Evolutionary conservation across 306 rosid species (phyloP), one percentile per base, ranked within the genome.

Genomic region (Trichosanthes cucumerina): DNA sequence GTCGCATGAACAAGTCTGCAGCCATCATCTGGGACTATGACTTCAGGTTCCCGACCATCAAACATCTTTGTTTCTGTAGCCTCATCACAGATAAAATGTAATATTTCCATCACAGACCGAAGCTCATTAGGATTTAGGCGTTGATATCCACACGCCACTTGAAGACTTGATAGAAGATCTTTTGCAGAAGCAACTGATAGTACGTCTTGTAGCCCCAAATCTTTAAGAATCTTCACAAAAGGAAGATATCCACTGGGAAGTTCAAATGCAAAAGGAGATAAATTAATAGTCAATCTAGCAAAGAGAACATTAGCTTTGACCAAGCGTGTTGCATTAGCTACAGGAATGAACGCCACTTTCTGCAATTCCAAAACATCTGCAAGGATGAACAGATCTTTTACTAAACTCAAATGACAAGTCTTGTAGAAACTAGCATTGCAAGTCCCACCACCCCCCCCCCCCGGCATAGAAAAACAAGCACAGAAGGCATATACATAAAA

Each of bases 251-350:
- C 77, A 11, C 95, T 31, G 50, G 97, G 97, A 79, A 94, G 97
- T 84, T 94, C 97, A 87, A 94, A 94, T 75, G 97, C 95, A 90
- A 94, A 92, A 13, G 98, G 98, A 54, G 98, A 94, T 83, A 94
- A 87, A 83, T 92, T 94, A 83, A 94, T 83, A 47, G 91, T 82
- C 78, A 94, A 83, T 46, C 89, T 97, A 33, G 92, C 96, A 86
- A 89, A 94, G 58, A 94, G 94, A 78, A 90, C 84, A 82, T 86
- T 82, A 15, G 96, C 95, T 26, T 90, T 84, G 84, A 94, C 95
- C 85, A 94, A 84, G 79, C 97, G 98, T 4, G 98, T 92, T 82
- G 93, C 98, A 79, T 94, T 92, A 83, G 98, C 98, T 74, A 89
- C 96, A 83, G 98, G 97, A 43, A 94, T 84, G 88, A 94, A 92